Percentiles rank a stretch among this genome's conserved stretches.
phyloP scores from a whole-genome alignment of 495 filamentous ascomycete species.

The Neurospora cerealis region DNA sequence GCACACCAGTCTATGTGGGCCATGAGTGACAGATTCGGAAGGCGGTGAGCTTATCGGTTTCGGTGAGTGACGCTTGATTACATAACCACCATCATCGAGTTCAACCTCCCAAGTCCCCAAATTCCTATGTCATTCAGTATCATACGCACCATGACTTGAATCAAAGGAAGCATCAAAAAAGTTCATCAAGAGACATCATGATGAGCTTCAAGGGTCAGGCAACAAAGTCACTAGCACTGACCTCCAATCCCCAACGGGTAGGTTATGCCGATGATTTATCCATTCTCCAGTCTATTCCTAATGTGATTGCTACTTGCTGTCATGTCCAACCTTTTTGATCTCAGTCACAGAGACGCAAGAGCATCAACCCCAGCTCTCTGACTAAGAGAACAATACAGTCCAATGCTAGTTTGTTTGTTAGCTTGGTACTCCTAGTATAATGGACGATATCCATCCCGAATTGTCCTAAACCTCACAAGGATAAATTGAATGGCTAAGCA shows the following conservation, averaged over 20 bases:
- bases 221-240: not conserved
- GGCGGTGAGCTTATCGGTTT: conserved; percentile 5
- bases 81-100: not conserved
- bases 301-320: not conserved
- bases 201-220: not conserved
- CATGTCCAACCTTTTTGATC: not conserved
- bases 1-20: not conserved
- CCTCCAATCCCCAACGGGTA: no score
- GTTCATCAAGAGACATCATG: not conserved
- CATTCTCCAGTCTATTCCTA: not conserved
- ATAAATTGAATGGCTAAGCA: no score
- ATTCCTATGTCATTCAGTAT: not conserved
- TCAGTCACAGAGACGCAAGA: not conserved
- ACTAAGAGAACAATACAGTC: not conserved
- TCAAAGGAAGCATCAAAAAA: not conserved
- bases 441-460: no score
- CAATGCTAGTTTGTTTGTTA: no score
- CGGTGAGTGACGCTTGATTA: not conserved
- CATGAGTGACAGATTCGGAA: not conserved
- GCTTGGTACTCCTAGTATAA: no score
- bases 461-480: no score
- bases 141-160: not conserved
- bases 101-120: not conserved
- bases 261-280: not conserved
- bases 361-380: not conserved